phyloP scores from a whole-genome alignment of 2,329 filamentous ascomycete genomes.

The Triangularia setosa region DNA sequence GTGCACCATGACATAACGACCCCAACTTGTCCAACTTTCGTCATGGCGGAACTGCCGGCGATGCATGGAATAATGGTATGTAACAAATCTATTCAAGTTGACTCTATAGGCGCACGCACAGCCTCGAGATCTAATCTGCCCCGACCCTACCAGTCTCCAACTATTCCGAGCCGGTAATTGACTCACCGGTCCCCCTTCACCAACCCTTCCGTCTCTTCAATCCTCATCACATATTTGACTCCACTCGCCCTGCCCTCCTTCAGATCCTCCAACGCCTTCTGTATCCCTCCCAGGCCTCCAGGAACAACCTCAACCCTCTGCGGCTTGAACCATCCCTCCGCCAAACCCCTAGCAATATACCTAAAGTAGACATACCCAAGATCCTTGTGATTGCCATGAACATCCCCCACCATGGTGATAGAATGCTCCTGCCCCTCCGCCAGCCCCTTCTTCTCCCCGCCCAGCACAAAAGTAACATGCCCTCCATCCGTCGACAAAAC shows the following conservation, averaged over 20 bases:
- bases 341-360: slow-evolving; percentile 38
- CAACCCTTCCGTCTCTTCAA: slow-evolving; percentile 31
- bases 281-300: slow-evolving; percentile 51
- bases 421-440: slow-evolving; percentile 24
- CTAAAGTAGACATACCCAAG: slow-evolving; percentile 32
- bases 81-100: not conserved
- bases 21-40: too few relatives aligned
- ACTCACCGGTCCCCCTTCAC: slow-evolving; percentile 3
- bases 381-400: slow-evolving; percentile 32
- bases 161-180: too few relatives aligned
- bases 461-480: slow-evolving; percentile 38
- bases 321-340: slow-evolving; percentile 45
- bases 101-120: not conserved
- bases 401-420: slow-evolving; percentile 29
- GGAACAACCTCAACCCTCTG: slow-evolving; percentile 51
- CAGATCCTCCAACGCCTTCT: slow-evolving; percentile 51
- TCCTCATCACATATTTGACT: slow-evolving; percentile 59
- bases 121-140: not conserved
- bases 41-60: too few relatives aligned
- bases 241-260: slow-evolving; percentile 58
- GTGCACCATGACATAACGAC: too few relatives aligned
- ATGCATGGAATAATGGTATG: too few relatives aligned
- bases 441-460: slow-evolving; percentile 22
- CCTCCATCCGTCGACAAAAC: slow-evolving; percentile 37
- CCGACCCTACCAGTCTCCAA: too few relatives aligned